Percentiles rank a stretch among this genome's conserved stretches.
Evolutionary conservation across 805 yeast genomes (phyloP).

Genomic region (Cephaloascus fragrans): DNA sequence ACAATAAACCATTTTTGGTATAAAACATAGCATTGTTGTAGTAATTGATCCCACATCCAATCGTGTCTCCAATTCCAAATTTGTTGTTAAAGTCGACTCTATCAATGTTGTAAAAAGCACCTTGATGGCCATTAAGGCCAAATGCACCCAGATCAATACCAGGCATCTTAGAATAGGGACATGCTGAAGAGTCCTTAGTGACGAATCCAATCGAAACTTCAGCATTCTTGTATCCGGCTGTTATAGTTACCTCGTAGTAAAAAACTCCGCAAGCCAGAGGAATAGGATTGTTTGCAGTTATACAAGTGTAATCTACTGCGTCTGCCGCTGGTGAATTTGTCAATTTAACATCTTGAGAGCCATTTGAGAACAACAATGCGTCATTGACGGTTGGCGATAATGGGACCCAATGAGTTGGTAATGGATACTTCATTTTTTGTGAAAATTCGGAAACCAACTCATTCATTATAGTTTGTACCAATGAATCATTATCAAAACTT

Average conservation of each 20-base stretch:
- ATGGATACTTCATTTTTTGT: neutral
- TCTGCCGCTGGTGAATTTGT: neutral
- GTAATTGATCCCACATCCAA: conserved; percentile 82
- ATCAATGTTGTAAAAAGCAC: conserved; percentile 24
- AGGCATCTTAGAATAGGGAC: conserved; percentile 25
- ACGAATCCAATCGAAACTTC: conserved; percentile 38
- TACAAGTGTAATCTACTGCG: conserved; percentile 8
- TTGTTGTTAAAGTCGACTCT: conserved; percentile 28
- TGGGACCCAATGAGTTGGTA: neutral
- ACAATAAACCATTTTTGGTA: conserved; percentile 70
- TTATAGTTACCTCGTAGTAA: conserved; percentile 39
- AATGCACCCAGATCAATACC: conserved; percentile 38
- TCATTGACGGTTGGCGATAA: neutral
- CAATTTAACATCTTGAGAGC: neutral
- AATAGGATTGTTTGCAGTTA: conserved; percentile 23
- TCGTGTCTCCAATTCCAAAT: conserved; percentile 49
- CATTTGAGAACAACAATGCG: neutral
- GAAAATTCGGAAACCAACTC: neutral
- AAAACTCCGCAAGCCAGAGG: conserved; percentile 33
- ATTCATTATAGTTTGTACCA: neutral
- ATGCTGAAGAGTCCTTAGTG: conserved; percentile 15
- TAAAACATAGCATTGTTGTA: conserved; percentile 53
- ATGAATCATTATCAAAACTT: neutral
- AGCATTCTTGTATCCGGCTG: conserved; percentile 21
- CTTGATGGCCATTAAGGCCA: conserved; percentile 47